Conservation (phyloP, 2,329 filamentous ascomycete genomes). For the Fusarium bactridioides region DNA sequence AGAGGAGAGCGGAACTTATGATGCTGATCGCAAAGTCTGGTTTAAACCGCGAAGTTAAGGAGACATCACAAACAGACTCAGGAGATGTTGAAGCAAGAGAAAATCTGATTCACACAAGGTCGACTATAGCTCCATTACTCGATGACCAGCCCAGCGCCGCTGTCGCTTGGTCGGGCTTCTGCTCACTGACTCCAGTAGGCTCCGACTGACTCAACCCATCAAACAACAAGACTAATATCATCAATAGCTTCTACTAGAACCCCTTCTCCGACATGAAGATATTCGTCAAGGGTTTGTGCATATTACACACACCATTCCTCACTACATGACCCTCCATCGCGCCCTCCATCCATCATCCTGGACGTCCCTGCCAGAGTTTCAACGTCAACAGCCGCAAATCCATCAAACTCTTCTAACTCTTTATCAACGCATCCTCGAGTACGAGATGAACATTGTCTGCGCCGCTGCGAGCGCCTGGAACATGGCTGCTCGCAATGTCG, state of each 20-base stretch:
- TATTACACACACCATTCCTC: constrained; percentile 45
- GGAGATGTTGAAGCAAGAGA: constrained; percentile 42
- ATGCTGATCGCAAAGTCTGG: constrained; percentile 43
- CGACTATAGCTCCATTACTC: constrained; percentile 39
- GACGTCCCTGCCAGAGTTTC: constrained; percentile 38
- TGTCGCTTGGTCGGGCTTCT: constrained; percentile 49
- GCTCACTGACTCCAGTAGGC: constrained; percentile 49
- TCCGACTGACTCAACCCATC: not conserved
- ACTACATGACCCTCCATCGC: constrained; percentile 46
- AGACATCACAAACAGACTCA: constrained; percentile 37
- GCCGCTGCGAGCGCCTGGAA: constrained; percentile 50
- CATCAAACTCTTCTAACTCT: constrained; percentile 40
- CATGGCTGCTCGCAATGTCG: constrained; percentile 47
- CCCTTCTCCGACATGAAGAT: constrained; percentile 45
- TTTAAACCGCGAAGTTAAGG: constrained; percentile 41
- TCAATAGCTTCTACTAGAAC: constrained; percentile 47
- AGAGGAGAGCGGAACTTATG: constrained; percentile 43
- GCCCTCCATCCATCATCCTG: constrained; percentile 37
- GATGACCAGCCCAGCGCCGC: constrained; percentile 42
- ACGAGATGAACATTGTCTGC: constrained; percentile 52
- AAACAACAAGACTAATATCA: not conserved
- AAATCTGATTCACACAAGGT: constrained; percentile 41
- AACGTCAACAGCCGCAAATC: constrained; percentile 25
- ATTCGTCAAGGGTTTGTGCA: constrained; percentile 44
- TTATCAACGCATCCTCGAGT: constrained; percentile 47